Conservation (phyloP, 2,329 filamentous ascomycete genomes). For the Aspergillus chevalieri region DNA sequence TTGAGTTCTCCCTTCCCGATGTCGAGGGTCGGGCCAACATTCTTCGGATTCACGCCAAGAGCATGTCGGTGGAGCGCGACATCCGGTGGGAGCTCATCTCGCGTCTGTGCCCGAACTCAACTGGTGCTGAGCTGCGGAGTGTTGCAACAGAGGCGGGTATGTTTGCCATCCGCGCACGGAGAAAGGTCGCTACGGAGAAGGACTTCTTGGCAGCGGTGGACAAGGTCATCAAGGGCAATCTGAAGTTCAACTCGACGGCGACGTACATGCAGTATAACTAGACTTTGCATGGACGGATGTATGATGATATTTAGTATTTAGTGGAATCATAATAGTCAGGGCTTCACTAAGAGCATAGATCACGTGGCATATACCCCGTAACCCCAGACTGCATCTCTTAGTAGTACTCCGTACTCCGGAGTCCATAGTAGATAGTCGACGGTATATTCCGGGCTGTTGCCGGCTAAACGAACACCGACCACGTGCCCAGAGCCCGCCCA, state of each 20-base stretch:
- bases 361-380: not conserved
- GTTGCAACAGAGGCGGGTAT: conserved; percentile 98
- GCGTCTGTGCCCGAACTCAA: conserved; percentile 91
- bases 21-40: conserved; percentile 97
- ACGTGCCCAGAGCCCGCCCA: conserved; percentile 19
- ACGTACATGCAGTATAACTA: conserved; percentile 99
- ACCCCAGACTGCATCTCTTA: not conserved
- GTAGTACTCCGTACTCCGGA: not conserved
- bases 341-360: too few relatives aligned
- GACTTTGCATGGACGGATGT: conserved; percentile 28
- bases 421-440: not conserved
- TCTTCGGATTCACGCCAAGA: conserved; percentile 96
- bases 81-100: conserved; percentile 99
- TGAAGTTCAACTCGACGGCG: conserved; percentile 98
- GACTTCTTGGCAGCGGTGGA: conserved; percentile 96
- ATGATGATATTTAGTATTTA: conserved; percentile 26
- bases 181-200: conserved; percentile 98
- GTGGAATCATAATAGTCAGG: conserved; percentile 5
- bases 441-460: conserved; percentile 5
- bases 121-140: conserved; percentile 89
- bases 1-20: conserved; percentile 95
- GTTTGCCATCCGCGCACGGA: conserved; percentile 89
- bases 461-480: conserved; percentile 22
- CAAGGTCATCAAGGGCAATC: conserved; percentile 98
- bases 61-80: conserved; percentile 97